phyloP scores from a whole-genome alignment of 495 filamentous ascomycete genomes.

The Neurospora sublineolata region DNA sequence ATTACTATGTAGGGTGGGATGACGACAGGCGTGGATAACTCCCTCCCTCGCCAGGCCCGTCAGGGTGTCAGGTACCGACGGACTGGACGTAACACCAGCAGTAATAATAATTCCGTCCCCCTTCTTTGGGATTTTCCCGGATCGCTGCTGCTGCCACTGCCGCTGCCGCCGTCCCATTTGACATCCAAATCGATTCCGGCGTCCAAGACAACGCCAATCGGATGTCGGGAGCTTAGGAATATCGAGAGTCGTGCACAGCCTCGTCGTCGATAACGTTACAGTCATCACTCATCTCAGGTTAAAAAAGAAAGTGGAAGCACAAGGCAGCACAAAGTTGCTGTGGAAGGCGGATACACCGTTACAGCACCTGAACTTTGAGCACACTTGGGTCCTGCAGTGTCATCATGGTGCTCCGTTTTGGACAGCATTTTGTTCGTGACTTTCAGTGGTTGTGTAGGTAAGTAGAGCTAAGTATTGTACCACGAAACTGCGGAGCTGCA shows the following conservation, averaged over 20 bases:
- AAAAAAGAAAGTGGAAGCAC: background rate
- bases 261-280: background rate
- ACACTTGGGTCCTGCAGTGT: background rate
- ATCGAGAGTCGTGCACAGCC: background rate
- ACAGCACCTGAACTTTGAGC: background rate
- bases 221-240: background rate
- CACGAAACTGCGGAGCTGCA: background rate
- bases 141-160: background rate
- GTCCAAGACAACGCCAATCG: background rate
- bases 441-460: background rate
- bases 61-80: background rate
- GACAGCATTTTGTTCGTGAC: background rate
- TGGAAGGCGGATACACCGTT: background rate
- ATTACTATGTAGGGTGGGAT: background rate
- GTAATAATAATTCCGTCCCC: background rate
- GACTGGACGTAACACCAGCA: background rate
- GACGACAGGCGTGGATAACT: background rate
- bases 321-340: background rate
- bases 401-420: background rate
- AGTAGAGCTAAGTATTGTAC: background rate
- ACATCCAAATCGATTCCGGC: background rate
- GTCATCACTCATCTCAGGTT: background rate
- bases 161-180: background rate
- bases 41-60: background rate
- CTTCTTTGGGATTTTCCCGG: background rate